Evolutionary conservation across 345 rosid species (phyloP).

Genomic region (Tarenaya hassleriana): DNA sequence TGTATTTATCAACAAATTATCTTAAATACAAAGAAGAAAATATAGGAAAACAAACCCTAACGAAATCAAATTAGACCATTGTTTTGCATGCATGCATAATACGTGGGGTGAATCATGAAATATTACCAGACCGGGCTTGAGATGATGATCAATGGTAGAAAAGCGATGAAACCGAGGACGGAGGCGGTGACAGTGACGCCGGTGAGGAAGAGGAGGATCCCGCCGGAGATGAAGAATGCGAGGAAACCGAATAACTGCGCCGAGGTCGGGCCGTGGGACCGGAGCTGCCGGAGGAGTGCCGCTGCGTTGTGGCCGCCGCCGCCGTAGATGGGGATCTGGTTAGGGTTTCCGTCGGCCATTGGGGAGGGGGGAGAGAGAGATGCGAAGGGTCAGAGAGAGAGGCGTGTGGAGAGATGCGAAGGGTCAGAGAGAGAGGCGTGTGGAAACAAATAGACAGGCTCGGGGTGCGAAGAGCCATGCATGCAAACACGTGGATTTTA

Average conservation of each 20-base stretch:
- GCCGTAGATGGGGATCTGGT: slow-evolving; percentile 26
- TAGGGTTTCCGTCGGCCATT: slow-evolving; percentile 24
- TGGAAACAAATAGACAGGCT: slow-evolving; percentile 19
- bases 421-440: slow-evolving; percentile 6
- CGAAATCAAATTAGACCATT: too few species aligned
- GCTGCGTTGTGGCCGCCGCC: slow-evolving; percentile 10
- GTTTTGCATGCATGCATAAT: too few species aligned
- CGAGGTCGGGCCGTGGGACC: slow-evolving; percentile 52
- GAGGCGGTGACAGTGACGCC: slow-evolving; percentile 44
- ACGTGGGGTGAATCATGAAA: too few species aligned
- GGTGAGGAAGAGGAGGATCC: slow-evolving; percentile 55
- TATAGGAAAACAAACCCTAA: too few species aligned
- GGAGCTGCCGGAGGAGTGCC: slow-evolving; percentile 38
- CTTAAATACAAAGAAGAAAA: too few species aligned
- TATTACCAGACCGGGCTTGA: slow-evolving; percentile 65
- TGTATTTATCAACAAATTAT: too few species aligned
- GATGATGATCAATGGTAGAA: slow-evolving; percentile 54
- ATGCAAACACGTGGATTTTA: slow-evolving; percentile 35
- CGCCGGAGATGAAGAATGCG: slow-evolving; percentile 50
- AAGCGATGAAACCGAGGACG: slow-evolving; percentile 40
- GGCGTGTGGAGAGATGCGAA: too few species aligned
- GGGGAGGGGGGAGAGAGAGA: slow-evolving; percentile 19
- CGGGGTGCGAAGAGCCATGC: slow-evolving; percentile 31
- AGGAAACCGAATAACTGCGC: slow-evolving; percentile 53
- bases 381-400: slow-evolving; percentile 8